Percentiles rank a stretch among this genome's conserved stretches.
phyloP scores from a whole-genome alignment of 106 monocot genomes.

The Allium cepa region DNA sequence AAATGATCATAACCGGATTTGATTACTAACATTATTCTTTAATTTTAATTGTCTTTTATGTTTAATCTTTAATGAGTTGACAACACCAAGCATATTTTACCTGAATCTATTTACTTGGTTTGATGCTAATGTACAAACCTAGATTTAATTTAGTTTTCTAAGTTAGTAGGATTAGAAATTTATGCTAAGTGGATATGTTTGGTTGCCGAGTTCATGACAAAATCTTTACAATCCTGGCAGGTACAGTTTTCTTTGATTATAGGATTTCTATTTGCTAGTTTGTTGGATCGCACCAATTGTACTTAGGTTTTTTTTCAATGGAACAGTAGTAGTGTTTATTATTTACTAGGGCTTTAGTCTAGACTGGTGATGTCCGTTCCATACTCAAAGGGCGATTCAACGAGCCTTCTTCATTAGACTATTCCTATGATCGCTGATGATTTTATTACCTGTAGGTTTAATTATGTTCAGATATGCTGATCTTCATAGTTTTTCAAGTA shows the following conservation, averaged over 20 bases:
- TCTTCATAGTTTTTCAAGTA: background rate
- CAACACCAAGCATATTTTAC: too few relatives aligned
- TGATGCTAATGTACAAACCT: background rate
- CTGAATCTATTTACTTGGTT: too few relatives aligned
- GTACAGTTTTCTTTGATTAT: slow-evolving; percentile 18
- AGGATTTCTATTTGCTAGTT: background rate
- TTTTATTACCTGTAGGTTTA: slow-evolving; percentile 91
- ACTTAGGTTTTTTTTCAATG: slow-evolving; percentile 26
- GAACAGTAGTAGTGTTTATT: slow-evolving; percentile 93
- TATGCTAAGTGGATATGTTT: slow-evolving; percentile 93
- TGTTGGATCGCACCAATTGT: too few relatives aligned
- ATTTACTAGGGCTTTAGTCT: slow-evolving; percentile 91
- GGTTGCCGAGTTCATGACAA: slow-evolving; percentile 82
- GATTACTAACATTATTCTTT: too few relatives aligned
- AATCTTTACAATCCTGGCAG: slow-evolving; percentile 98
- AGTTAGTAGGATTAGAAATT: slow-evolving; percentile 79
- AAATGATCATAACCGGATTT: too few relatives aligned
- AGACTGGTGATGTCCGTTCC: slow-evolving; percentile 94
- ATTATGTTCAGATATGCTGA: slow-evolving; percentile 72
- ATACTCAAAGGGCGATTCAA: slow-evolving; percentile 86
- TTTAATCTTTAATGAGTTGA: too few relatives aligned
- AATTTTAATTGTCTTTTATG: too few relatives aligned
- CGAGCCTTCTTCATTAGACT: slow-evolving; percentile 82
- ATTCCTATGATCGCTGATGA: slow-evolving; percentile 93
- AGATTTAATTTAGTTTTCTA: slow-evolving; percentile 50